These are phyloP conservation scores for Sporobolomyces phaffii DNA, from an alignment of 768 basidiomycete genomes.

Conservation along the genomic window DNA sequence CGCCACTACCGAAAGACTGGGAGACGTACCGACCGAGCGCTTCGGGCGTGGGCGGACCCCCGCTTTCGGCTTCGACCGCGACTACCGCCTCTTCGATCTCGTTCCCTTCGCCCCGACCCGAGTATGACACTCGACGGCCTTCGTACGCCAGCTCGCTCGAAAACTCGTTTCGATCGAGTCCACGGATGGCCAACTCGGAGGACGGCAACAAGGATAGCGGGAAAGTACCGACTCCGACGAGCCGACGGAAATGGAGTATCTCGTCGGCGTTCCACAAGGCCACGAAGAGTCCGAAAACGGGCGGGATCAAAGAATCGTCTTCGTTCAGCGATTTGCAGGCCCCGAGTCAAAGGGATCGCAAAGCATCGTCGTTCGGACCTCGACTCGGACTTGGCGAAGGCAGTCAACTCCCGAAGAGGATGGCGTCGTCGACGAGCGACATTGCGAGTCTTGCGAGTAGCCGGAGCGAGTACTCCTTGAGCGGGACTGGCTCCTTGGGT, in stretches of 20 bases:
- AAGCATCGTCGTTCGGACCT: slow-evolving; percentile 7
- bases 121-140: slow-evolving; percentile 48
- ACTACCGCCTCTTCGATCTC: slow-evolving; percentile 43
- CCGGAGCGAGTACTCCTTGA: background rate
- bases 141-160: slow-evolving; percentile 36
- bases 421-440: slow-evolving; percentile 37
- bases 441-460: slow-evolving; percentile 23
- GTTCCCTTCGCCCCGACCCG: slow-evolving; percentile 48
- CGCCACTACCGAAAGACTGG: slow-evolving; percentile 83
- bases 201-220: slow-evolving; percentile 3
- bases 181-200: slow-evolving; percentile 3
- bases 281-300: slow-evolving; percentile 30
- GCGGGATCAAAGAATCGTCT: slow-evolving; percentile 32
- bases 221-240: background rate
- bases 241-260: slow-evolving; percentile 37
- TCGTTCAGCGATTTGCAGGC: slow-evolving; percentile 31
- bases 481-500: slow-evolving; percentile 23
- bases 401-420: slow-evolving; percentile 6
- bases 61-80: slow-evolving; percentile 44
- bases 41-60: background rate
- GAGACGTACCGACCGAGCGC: slow-evolving; percentile 49
- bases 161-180: slow-evolving; percentile 10
- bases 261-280: slow-evolving; percentile 37
- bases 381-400: slow-evolving; percentile 9
- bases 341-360: slow-evolving; percentile 5